These are phyloP conservation scores for Aphanomyces invadans DNA, from an alignment of 352 stramenopile species.

Conservation along the genomic window DNA sequence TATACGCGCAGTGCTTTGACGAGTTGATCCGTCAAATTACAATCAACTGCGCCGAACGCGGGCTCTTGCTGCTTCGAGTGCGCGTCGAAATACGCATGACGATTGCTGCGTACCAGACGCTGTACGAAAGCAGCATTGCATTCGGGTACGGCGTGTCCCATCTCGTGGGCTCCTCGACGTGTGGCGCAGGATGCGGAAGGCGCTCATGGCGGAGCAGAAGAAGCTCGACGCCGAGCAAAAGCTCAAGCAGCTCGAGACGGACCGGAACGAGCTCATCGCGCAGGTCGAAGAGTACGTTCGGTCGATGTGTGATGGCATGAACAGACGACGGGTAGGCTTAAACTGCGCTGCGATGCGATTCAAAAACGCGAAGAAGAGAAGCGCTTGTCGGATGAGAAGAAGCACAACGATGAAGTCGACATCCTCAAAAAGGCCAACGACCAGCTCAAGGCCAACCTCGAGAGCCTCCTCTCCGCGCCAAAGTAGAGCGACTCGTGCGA, in stretches of 20 bases:
- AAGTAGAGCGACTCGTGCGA: conserved; percentile 49
- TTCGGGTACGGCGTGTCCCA: conserved; percentile 43
- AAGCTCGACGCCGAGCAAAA: conserved; percentile 83
- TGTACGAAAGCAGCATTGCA: conserved; percentile 89
- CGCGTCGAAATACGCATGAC: conserved; percentile 89
- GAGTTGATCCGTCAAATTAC: conserved; percentile 90
- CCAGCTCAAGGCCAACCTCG: conserved; percentile 86
- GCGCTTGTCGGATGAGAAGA: conserved; percentile 66
- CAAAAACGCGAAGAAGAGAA: conserved; percentile 54
- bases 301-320: not conserved
- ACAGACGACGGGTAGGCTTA: conserved; percentile 22
- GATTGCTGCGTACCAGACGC: conserved; percentile 87
- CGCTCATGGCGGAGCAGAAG: conserved; percentile 87
- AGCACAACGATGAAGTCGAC: conserved; percentile 83
- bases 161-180: not conserved
- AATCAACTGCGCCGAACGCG: conserved; percentile 88
- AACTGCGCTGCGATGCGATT: conserved; percentile 50
- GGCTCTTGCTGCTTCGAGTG: conserved; percentile 82
- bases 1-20: conserved; percentile 91
- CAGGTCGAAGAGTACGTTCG: conserved; percentile 62
- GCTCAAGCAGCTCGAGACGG: conserved; percentile 67
- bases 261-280: conserved; percentile 66
- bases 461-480: conserved; percentile 61
- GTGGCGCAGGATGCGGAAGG: conserved; percentile 79
- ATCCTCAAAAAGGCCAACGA: conserved; percentile 83